phyloP scores from a whole-genome alignment of 2,329 filamentous ascomycete genomes.

The Davidsoniella eucalypti region DNA sequence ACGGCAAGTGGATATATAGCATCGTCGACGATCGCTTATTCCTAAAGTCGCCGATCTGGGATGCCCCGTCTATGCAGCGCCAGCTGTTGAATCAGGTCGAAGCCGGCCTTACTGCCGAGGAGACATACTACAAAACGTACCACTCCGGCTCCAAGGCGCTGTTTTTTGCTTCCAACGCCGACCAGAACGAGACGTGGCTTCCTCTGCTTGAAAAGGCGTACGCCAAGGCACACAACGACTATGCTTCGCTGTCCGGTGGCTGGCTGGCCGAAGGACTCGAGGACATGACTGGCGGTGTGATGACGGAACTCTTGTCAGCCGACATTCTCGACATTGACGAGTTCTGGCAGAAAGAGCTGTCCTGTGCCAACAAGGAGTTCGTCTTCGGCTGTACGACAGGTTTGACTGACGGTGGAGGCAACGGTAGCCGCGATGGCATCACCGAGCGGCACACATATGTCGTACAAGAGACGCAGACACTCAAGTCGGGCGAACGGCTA shows the following conservation, averaged over 20 bases:
- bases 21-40: conserved; percentile 87
- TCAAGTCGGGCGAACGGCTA: conserved; percentile 34
- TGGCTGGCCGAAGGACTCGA: conserved; percentile 47
- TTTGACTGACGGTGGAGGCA: conserved; percentile 25
- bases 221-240: conserved; percentile 71
- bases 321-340: conserved; percentile 46
- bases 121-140: conserved; percentile 52
- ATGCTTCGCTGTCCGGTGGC: conserved; percentile 51
- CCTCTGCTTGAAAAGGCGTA: conserved; percentile 69
- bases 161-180: conserved; percentile 60
- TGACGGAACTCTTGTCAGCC: conserved; percentile 46
- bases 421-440: conserved; percentile 38
- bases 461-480: conserved; percentile 21
- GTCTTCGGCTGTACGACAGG: conserved; percentile 43
- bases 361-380: conserved; percentile 64
- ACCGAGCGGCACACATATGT: conserved; percentile 44
- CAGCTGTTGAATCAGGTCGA: conserved; percentile 61
- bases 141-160: conserved; percentile 62
- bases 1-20: conserved; percentile 82
- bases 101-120: conserved; percentile 50
- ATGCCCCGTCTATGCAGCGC: conserved; percentile 59
- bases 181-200: conserved; percentile 70
- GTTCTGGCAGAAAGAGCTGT: conserved; percentile 66
- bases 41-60: conserved; percentile 66
- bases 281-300: conserved; percentile 47